Conservation (phyloP, 139 green algal genomes). For the Parachlorella kessleri region DNA sequence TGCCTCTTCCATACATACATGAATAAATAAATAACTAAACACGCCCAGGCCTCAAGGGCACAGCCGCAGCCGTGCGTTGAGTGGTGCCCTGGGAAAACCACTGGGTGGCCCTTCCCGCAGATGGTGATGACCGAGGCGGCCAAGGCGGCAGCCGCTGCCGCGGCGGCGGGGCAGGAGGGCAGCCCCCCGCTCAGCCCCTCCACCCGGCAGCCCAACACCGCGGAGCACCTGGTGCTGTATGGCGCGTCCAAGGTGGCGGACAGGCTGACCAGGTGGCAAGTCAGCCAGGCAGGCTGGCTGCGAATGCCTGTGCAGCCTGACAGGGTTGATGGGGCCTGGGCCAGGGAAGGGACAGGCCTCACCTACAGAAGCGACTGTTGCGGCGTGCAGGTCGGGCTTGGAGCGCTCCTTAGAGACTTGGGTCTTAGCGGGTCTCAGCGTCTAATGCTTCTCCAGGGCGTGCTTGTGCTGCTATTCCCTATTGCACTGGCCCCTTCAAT, state of each 20-base stretch:
- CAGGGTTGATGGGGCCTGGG: too few relatives aligned
- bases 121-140: neutral
- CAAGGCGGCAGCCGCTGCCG: neutral
- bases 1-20: too few relatives aligned
- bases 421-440: neutral
- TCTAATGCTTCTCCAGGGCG: too few relatives aligned
- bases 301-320: too few relatives aligned
- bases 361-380: neutral
- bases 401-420: neutral
- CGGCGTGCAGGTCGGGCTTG: neutral
- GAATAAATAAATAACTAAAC: too few relatives aligned
- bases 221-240: slow-evolving; percentile 16
- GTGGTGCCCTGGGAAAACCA: too few relatives aligned
- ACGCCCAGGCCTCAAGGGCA: too few relatives aligned
- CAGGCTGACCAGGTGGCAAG: slow-evolving; percentile 14
- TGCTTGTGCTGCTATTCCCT: too few relatives aligned
- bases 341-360: too few relatives aligned
- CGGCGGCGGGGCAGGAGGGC: neutral
- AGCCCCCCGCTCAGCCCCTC: neutral
- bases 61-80: too few relatives aligned
- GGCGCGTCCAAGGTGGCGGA: neutral
- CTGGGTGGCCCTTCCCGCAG: too few relatives aligned
- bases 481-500: too few relatives aligned
- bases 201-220: slow-evolving; percentile 17
- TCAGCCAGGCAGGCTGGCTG: neutral